Evolutionary conservation across 805 yeast genomes (phyloP).

Genomic region (Candida silvicultrix): DNA sequence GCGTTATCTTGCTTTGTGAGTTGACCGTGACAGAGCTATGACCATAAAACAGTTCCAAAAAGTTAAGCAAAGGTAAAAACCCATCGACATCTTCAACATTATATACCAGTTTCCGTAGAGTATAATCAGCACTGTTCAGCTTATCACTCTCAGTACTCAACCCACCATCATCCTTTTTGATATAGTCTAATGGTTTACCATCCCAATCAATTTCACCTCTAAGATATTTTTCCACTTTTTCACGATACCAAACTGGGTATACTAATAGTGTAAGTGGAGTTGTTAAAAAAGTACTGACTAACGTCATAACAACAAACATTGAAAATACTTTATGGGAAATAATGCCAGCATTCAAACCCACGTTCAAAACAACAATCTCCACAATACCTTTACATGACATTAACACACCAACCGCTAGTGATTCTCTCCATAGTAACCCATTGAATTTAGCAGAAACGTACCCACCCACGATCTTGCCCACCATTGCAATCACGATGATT

Average conservation of each 20-base stretch:
- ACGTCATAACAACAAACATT: conserved; percentile 81
- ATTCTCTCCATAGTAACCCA: conserved; percentile 68
- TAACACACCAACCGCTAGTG: conserved; percentile 67
- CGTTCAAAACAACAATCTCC: conserved; percentile 71
- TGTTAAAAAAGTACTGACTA: conserved; percentile 71
- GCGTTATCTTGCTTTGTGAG: conserved; percentile 16
- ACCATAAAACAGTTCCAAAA: conserved; percentile 19
- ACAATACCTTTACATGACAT: conserved; percentile 91
- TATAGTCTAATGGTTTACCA: conserved; percentile 19
- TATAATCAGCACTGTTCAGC: conserved; percentile 4
- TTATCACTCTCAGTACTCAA: conserved; percentile 5
- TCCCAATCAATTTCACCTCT: conserved; percentile 25
- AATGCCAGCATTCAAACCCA: conserved; percentile 68
- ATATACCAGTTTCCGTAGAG: conserved; percentile 15
- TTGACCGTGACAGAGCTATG: conserved; percentile 15
- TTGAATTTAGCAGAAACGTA: conserved; percentile 52
- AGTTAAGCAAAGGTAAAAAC: conserved; percentile 17
- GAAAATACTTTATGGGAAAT: conserved; percentile 60
- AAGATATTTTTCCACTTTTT: conserved; percentile 31
- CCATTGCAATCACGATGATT: conserved; percentile 57
- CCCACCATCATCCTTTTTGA: conserved; percentile 5
- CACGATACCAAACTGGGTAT: conserved; percentile 60
- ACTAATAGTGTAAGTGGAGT: conserved; percentile 61
- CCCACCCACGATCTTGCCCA: conserved; percentile 67
- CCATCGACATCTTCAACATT: conserved; percentile 19